Percentiles rank a stretch among this genome's conserved stretches.
Conservation (phyloP, 2,329 filamentous ascomycete genomes). For the Aspergillus pseudotamarii region DNA sequence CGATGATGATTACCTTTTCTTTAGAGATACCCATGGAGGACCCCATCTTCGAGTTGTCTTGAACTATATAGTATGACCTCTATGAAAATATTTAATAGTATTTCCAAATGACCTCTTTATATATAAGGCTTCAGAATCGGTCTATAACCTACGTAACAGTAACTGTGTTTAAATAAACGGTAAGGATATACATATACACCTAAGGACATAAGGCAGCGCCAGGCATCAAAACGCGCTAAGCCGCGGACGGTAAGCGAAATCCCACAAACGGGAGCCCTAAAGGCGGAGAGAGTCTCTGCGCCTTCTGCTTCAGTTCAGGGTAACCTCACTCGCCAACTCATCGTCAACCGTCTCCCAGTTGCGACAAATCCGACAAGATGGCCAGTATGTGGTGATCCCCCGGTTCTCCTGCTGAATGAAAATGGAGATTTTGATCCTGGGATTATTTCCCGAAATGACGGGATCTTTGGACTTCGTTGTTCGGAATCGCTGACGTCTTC, state of each 20-base stretch:
- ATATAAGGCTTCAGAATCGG: background rate
- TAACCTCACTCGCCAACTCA: constrained; percentile 40
- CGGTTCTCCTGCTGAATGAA: background rate
- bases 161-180: background rate
- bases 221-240: constrained; percentile 16
- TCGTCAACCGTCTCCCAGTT: constrained; percentile 40
- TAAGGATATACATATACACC: background rate
- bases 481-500: constrained; percentile 31
- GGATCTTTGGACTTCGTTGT: background rate
- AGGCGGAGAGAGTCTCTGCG: constrained; percentile 23
- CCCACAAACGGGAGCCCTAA: constrained; percentile 42
- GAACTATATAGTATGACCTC: background rate
- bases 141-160: background rate
- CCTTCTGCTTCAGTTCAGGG: constrained; percentile 34
- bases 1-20: background rate
- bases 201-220: background rate
- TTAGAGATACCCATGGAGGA: background rate
- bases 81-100: background rate
- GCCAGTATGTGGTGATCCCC: constrained; percentile 43
- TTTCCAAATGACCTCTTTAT: background rate
- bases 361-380: constrained; percentile 50
- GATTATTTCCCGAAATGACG: constrained; percentile 3
- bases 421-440: background rate
- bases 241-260: constrained; percentile 42
- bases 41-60: background rate